Percentiles rank a stretch among this genome's conserved stretches.
phyloP scores from a whole-genome alignment of 345 rosid genomes.

The Trapa bicornis region DNA sequence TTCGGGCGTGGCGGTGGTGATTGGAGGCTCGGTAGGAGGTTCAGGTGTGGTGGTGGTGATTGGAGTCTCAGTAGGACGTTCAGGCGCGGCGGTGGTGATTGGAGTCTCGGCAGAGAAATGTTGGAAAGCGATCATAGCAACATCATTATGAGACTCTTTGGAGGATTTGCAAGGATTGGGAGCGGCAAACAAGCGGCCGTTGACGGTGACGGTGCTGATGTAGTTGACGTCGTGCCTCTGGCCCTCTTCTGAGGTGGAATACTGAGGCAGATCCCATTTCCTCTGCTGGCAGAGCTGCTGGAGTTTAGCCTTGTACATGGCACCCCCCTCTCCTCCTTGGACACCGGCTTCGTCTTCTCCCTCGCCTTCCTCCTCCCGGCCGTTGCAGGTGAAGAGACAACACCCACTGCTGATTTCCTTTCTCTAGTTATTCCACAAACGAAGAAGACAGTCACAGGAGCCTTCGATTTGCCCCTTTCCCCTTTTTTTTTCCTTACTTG shows the following conservation, averaged over 20 bases:
- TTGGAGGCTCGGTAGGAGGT: background rate
- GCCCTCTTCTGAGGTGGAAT: slow-evolving; percentile 13
- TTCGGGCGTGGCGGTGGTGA: background rate
- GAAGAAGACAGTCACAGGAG: no score
- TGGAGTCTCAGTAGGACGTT: no score
- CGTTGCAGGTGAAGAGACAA: no score
- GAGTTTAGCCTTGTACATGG: slow-evolving; percentile 22
- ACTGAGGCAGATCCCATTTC: slow-evolving; percentile 22
- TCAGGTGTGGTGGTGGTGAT: no score
- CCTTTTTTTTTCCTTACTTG: no score
- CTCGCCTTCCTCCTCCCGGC: no score
- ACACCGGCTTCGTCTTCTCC: no score
- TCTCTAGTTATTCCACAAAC: no score
- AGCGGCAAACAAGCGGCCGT: slow-evolving; percentile 15
- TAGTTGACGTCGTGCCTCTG: slow-evolving; percentile 21
- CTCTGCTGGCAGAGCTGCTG: slow-evolving; percentile 25
- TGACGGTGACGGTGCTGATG: slow-evolving; percentile 22
- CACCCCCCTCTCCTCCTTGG: background rate
- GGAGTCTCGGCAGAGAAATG: slow-evolving; percentile 8
- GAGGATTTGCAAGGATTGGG: slow-evolving; percentile 9
- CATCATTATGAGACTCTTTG: slow-evolving; percentile 27
- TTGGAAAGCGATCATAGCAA: slow-evolving; percentile 20
- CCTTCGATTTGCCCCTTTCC: no score
- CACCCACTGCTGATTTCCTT: no score
- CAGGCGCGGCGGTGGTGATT: no score